Evolutionary conservation across 306 rosid genomes (phyloP).

Genomic region (Medicago ruthenica): DNA sequence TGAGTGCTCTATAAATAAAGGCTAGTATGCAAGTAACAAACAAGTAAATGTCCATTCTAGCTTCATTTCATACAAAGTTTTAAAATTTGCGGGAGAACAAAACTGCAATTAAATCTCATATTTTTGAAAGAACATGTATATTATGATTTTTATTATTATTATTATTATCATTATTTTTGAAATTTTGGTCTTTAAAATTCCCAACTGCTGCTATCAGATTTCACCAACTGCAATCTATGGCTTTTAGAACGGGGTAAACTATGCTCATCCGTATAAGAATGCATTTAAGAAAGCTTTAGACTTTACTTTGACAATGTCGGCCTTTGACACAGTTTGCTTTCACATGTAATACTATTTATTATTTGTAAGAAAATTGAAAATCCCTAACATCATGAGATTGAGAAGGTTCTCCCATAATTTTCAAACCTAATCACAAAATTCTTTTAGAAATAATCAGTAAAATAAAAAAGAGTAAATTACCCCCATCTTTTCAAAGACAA

Average conservation of each 20-base stretch:
- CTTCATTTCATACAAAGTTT: neutral
- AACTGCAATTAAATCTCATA: too few relatives aligned
- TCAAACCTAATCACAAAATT: neutral
- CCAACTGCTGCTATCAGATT: slow-evolving; percentile 36
- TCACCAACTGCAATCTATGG: slow-evolving; percentile 27
- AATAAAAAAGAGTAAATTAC: too few relatives aligned
- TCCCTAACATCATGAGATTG: neutral
- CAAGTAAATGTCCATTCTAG: neutral
- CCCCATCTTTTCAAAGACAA: too few relatives aligned
- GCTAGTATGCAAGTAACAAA: neutral
- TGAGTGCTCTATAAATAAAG: neutral
- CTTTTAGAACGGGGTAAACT: slow-evolving; percentile 2
- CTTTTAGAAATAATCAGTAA: too few relatives aligned
- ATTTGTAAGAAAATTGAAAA: neutral
- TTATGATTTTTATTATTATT: too few relatives aligned
- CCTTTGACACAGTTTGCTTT: slow-evolving; percentile 17
- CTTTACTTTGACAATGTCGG: slow-evolving; percentile 18
- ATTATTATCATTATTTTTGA: too few relatives aligned
- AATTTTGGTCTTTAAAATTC: neutral
- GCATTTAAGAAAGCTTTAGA: neutral
- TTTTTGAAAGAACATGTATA: too few relatives aligned
- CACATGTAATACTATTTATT: neutral
- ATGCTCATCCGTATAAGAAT: neutral
- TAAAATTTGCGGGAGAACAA: too few relatives aligned
- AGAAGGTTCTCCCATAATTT: neutral